These are phyloP conservation scores for Gossypium ekmanianum DNA, from an alignment of 345 rosid genomes.

Conservation along the genomic window DNA sequence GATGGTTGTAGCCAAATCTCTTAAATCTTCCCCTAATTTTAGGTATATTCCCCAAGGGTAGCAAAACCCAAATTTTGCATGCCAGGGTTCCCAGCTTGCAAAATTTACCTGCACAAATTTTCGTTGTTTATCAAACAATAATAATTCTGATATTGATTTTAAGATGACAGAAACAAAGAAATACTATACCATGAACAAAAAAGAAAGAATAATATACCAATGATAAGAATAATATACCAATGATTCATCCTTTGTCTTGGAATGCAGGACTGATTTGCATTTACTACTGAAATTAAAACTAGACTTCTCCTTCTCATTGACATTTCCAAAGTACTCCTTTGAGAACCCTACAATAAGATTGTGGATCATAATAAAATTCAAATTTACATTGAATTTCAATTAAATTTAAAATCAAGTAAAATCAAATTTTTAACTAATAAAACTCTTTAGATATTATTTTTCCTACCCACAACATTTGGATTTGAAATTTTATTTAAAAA, in stretches of 20 bases:
- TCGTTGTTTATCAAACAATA: not conserved
- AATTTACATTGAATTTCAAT: too few relatives aligned
- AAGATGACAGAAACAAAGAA: not conserved
- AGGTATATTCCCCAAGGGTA: slow-evolving; percentile 79
- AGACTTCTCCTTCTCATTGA: slow-evolving; percentile 28
- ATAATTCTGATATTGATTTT: not conserved
- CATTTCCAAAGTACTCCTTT: slow-evolving; percentile 35
- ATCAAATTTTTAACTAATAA: too few relatives aligned
- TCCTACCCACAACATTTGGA: too few relatives aligned
- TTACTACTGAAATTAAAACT: slow-evolving; percentile 19
- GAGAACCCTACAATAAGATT: slow-evolving; percentile 34
- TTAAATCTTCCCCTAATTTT: slow-evolving; percentile 52
- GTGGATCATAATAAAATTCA: not conserved
- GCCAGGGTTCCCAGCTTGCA: slow-evolving; percentile 98
- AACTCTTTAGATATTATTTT: too few relatives aligned
- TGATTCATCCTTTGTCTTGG: slow-evolving; percentile 58
- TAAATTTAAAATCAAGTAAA: too few relatives aligned
- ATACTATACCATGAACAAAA: too few relatives aligned
- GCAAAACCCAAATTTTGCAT: slow-evolving; percentile 67
- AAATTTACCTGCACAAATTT: slow-evolving; percentile 51
- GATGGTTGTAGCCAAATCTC: slow-evolving; percentile 40
- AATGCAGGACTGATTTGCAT: slow-evolving; percentile 45
- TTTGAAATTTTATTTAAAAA: too few relatives aligned
- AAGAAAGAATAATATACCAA: slow-evolving; percentile 33
- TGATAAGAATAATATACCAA: slow-evolving; percentile 36